Percentiles rank a stretch among this genome's conserved stretches.
phyloP scores from a whole-genome alignment of 805 yeast species.

The Candida palmyrensis region DNA sequence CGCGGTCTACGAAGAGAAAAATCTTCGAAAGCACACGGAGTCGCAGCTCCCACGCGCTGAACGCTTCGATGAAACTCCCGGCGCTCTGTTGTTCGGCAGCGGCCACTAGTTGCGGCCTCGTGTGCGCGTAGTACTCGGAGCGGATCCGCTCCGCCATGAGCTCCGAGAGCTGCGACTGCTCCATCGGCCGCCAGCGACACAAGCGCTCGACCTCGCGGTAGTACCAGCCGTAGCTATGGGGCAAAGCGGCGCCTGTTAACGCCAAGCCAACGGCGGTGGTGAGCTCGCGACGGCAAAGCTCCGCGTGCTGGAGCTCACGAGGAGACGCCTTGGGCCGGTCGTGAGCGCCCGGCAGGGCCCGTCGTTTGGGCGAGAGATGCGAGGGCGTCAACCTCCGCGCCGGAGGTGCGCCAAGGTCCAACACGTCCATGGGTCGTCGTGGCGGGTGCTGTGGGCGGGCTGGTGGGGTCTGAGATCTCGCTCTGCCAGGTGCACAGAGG shows the following conservation, averaged over 20 bases:
- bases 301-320: not conserved
- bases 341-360: not conserved
- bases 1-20: constrained; percentile 31
- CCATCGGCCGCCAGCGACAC: constrained; percentile 26
- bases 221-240: constrained; percentile 18
- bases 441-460: not conserved
- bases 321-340: not conserved
- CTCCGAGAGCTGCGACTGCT: constrained; percentile 25
- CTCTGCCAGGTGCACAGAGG: not conserved
- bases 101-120: constrained; percentile 8
- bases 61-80: constrained; percentile 5
- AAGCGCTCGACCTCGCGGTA: constrained; percentile 26
- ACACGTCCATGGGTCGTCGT: constrained; percentile 3
- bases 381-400: not conserved
- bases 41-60: constrained; percentile 19
- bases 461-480: not conserved
- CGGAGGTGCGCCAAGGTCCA: constrained; percentile 3
- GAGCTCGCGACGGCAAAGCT: not conserved
- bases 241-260: constrained; percentile 11
- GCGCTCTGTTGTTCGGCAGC: constrained; percentile 2
- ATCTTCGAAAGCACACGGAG: constrained; percentile 21
- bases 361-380: not conserved
- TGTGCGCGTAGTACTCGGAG: constrained; percentile 7
- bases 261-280: constrained; percentile 14
- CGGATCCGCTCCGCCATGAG: constrained; percentile 16